A percentile compares a stretch with the other conserved stretches of the same genome.
These are phyloP conservation scores for Hymenotorrendiella dingleyae DNA, from an alignment of 2,329 filamentous ascomycete genomes.

Conservation along the genomic window DNA sequence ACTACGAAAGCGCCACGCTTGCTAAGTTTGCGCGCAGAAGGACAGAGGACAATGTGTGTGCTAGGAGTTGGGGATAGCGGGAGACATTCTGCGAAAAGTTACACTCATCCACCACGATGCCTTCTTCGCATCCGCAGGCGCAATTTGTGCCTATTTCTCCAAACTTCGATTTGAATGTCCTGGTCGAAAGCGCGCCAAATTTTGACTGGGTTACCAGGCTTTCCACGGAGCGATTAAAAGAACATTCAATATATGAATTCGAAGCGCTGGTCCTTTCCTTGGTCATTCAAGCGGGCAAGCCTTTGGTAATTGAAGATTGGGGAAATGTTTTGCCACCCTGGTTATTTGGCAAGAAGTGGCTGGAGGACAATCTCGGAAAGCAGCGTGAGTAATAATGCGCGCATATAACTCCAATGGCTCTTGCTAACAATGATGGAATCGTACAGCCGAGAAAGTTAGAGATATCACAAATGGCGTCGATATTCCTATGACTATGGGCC, in stretches of 20 bases:
- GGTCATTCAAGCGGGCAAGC: constrained; percentile 75
- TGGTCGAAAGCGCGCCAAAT: constrained; percentile 75
- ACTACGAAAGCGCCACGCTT: too few relatives aligned
- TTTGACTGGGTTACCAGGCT: constrained; percentile 85
- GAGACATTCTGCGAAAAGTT: neutral
- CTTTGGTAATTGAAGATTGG: constrained; percentile 87
- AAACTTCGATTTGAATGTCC: constrained; percentile 66
- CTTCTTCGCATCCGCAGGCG: constrained; percentile 68
- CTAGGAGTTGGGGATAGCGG: too few relatives aligned
- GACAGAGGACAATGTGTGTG: too few relatives aligned
- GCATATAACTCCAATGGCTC: too few relatives aligned
- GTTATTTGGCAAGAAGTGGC: constrained; percentile 76
- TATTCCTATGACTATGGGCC: constrained; percentile 78
- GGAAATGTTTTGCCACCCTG: constrained; percentile 66
- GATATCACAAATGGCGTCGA: constrained; percentile 69
- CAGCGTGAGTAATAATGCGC: constrained; percentile 52
- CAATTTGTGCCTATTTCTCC: constrained; percentile 90
- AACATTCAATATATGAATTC: constrained; percentile 71
- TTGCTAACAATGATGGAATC: constrained; percentile 20
- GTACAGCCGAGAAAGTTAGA: constrained; percentile 71
- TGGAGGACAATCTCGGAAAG: constrained; percentile 70
- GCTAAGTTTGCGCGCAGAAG: too few relatives aligned
- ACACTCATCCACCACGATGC: constrained; percentile 48
- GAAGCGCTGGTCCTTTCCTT: constrained; percentile 86
- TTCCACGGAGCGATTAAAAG: constrained; percentile 69